Conservation (phyloP, 2,329 filamentous ascomycete species). For the Bipolaris zeicola region DNA sequence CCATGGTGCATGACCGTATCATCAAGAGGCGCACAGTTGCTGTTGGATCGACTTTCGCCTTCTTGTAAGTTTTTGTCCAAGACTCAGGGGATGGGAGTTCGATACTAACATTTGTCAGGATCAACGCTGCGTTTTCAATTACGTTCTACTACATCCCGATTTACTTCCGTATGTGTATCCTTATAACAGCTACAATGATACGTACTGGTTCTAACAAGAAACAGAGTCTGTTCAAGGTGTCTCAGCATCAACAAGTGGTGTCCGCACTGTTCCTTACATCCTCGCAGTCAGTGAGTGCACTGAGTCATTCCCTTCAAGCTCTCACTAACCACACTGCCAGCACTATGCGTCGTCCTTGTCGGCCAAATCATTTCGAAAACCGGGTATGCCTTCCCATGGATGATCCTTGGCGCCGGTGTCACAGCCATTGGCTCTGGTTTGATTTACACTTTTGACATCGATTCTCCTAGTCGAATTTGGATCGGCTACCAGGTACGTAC, state of each 20-base stretch:
- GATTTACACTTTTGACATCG: slow-evolving; percentile 50
- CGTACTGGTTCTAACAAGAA: background rate
- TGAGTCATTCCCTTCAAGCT: background rate
- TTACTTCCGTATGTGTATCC: slow-evolving; percentile 54
- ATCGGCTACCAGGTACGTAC: slow-evolving; percentile 49
- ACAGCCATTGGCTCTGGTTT: slow-evolving; percentile 49
- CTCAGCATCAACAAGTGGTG: slow-evolving; percentile 46
- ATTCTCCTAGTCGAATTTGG: slow-evolving; percentile 47
- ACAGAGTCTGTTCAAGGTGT: slow-evolving; percentile 23
- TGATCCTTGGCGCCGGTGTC: slow-evolving; percentile 38
- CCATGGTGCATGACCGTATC: slow-evolving; percentile 49
- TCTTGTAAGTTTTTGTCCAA: slow-evolving; percentile 29
- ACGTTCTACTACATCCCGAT: slow-evolving; percentile 56
- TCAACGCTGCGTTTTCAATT: slow-evolving; percentile 41
- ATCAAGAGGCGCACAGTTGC: slow-evolving; percentile 47
- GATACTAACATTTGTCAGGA: background rate
- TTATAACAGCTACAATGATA: background rate
- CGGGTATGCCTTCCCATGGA: slow-evolving; percentile 47
- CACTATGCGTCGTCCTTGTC: slow-evolving; percentile 8
- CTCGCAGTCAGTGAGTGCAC: slow-evolving; percentile 32
- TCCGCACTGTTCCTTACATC: slow-evolving; percentile 52
- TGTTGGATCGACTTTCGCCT: slow-evolving; percentile 43
- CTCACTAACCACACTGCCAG: background rate
- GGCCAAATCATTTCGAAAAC: slow-evolving; percentile 23
- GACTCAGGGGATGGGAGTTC: background rate